phyloP scores from a whole-genome alignment of 139 green algal genomes.

The Chlorella sorokiniana region DNA sequence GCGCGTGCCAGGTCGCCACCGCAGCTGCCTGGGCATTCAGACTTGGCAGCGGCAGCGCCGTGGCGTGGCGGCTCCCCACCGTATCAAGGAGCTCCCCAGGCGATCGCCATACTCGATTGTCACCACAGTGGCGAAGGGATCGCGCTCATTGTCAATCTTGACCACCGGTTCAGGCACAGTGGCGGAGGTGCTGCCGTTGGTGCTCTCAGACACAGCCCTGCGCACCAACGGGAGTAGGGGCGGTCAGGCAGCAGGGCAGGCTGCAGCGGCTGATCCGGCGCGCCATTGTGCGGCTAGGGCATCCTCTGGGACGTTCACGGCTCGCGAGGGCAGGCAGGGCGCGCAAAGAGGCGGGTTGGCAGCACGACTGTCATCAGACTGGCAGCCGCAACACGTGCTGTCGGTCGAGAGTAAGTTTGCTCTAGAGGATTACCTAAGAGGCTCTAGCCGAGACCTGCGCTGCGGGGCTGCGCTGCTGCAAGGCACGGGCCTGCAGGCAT shows the following conservation, averaged over 20 bases:
- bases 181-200: neutral
- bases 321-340: too few relatives aligned
- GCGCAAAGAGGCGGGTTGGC: too few relatives aligned
- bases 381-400: too few relatives aligned
- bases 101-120: constrained; percentile 82
- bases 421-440: neutral
- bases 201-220: neutral
- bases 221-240: neutral
- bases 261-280: too few relatives aligned
- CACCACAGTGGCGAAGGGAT: constrained; percentile 88
- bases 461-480: neutral
- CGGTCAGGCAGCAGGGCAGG: neutral
- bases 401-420: too few relatives aligned
- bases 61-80: constrained; percentile 50
- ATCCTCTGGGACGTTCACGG: too few relatives aligned
- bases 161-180: constrained; percentile 52
- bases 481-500: neutral
- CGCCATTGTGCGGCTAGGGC: too few relatives aligned
- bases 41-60: neutral
- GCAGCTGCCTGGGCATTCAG: neutral
- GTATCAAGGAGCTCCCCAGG: constrained; percentile 89
- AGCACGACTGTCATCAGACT: too few relatives aligned
- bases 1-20: too few relatives aligned
- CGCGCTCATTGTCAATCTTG: constrained; percentile 92
- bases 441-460: neutral